These are phyloP conservation scores for Trifolium fragiferum DNA, from an alignment of 306 rosid genomes.

Conservation along the genomic window DNA sequence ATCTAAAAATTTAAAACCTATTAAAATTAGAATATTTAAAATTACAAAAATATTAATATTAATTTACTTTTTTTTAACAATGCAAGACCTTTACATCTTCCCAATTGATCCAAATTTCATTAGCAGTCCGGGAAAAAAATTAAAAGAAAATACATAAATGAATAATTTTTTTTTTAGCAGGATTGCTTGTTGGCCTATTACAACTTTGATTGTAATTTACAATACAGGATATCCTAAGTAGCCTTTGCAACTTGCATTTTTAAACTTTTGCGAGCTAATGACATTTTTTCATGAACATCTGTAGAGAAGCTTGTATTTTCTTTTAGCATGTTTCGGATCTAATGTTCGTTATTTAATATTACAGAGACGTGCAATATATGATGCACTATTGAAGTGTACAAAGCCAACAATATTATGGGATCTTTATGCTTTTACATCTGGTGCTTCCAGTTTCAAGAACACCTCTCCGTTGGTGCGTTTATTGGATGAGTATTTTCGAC, in stretches of 20 bases:
- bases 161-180: neutral
- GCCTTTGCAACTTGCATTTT: conserved; percentile 21
- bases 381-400: conserved; percentile 65
- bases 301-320: conserved; percentile 39
- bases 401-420: conserved; percentile 81
- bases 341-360: conserved; percentile 48
- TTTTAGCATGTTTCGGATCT: conserved; percentile 43
- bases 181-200: conserved; percentile 21
- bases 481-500: conserved; percentile 89
- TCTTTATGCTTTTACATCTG: conserved; percentile 78
- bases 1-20: no score
- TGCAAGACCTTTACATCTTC: no score
- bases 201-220: conserved; percentile 6
- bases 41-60: no score
- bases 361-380: conserved; percentile 77
- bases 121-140: neutral
- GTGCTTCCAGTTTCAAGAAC: conserved; percentile 75
- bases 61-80: no score
- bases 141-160: neutral
- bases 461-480: conserved; percentile 79
- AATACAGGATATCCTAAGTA: conserved; percentile 17
- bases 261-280: conserved; percentile 24
- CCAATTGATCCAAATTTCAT: no score
- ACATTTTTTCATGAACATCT: conserved; percentile 17
- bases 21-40: no score